phyloP scores from a whole-genome alignment of 2,329 filamentous ascomycete species.

The Botrytis byssoidea region DNA sequence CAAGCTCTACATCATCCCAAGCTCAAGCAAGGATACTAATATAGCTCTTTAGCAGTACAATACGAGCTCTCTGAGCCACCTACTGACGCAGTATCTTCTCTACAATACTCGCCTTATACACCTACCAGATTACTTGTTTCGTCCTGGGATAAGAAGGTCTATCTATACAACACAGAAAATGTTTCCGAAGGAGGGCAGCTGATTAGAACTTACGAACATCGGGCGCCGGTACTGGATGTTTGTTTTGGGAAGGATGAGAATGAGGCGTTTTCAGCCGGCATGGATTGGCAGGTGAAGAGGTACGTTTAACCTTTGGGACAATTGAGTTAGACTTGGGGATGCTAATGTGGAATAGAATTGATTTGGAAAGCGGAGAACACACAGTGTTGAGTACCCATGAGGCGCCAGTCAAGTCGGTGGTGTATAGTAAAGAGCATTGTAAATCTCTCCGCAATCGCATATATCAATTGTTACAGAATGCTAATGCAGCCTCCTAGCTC shows the following conservation, averaged over 20 bases:
- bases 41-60: constrained; percentile 57
- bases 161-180: constrained; percentile 74
- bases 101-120: constrained; percentile 80
- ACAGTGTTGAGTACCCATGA: constrained; percentile 75
- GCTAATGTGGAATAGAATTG: constrained; percentile 50
- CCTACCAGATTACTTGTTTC: constrained; percentile 78
- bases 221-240: constrained; percentile 83
- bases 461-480: constrained; percentile 17
- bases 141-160: constrained; percentile 91
- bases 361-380: constrained; percentile 70
- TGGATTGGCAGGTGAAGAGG: constrained; percentile 84
- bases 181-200: constrained; percentile 56
- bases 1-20: constrained; percentile 11
- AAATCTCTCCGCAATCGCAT: constrained; percentile 33
- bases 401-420: constrained; percentile 77
- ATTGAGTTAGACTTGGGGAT: background rate
- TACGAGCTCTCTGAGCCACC: constrained; percentile 82
- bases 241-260: constrained; percentile 83
- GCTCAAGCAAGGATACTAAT: constrained; percentile 20
- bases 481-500: constrained; percentile 43
- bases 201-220: constrained; percentile 72
- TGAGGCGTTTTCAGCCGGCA: constrained; percentile 80
- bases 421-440: constrained; percentile 75
- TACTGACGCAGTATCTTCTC: constrained; percentile 79
- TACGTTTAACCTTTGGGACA: constrained; percentile 38